A percentile compares a stretch with the other conserved stretches of the same genome.
Evolutionary conservation across 768 basidiomycete genomes (phyloP).

Genomic region (Psilocybe azurescens): DNA sequence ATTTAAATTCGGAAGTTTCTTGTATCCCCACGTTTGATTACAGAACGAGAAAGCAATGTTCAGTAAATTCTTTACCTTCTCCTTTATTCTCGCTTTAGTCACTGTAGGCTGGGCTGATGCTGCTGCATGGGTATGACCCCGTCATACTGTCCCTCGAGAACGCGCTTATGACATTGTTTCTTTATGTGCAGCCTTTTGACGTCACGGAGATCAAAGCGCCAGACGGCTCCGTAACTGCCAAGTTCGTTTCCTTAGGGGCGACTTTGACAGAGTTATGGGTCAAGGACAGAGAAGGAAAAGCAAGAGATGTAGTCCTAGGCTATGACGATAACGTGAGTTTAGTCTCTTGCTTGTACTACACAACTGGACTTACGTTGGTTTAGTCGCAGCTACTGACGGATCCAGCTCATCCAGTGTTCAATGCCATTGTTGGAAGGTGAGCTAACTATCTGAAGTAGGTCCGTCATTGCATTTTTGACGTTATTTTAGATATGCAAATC

Average conservation of each 20-base stretch:
- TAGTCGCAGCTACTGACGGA: constrained; percentile 48
- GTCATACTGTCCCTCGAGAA: background rate
- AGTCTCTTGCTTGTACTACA: background rate
- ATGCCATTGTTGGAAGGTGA: constrained; percentile 41
- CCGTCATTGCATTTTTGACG: background rate
- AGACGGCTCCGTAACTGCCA: constrained; percentile 61
- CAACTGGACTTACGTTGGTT: background rate
- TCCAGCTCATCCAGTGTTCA: constrained; percentile 53
- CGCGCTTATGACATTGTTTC: background rate
- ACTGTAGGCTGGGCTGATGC: background rate
- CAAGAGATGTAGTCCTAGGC: constrained; percentile 59
- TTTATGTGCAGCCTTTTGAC: constrained; percentile 49
- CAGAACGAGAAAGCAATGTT: background rate
- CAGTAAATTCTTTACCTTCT: background rate
- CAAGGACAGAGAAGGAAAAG: constrained; percentile 52
- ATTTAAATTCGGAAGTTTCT: too few relatives aligned
- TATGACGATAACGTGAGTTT: constrained; percentile 57
- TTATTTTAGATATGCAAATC: constrained; percentile 51
- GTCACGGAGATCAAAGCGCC: constrained; percentile 50
- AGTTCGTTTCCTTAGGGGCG: constrained; percentile 61
- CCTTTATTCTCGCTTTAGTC: background rate
- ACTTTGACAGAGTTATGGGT: constrained; percentile 62
- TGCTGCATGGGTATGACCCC: constrained; percentile 1
- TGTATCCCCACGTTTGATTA: too few relatives aligned
- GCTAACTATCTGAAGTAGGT: background rate